Conservation (phyloP, 1,139 yeast species). For the Suhomyces choctaworum region DNA sequence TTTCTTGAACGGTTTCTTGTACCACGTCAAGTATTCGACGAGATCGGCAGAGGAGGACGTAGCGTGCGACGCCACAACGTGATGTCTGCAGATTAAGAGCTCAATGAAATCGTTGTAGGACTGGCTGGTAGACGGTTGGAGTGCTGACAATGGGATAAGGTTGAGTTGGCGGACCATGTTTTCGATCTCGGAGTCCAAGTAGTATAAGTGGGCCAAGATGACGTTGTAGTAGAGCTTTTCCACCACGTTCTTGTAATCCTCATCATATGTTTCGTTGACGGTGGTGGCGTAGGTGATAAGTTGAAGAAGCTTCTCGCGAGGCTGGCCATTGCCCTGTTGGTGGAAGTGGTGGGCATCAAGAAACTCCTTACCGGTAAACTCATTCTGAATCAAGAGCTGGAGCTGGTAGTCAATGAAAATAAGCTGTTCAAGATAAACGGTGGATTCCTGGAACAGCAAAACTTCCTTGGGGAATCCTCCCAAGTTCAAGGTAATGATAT, state of each 20-base stretch:
- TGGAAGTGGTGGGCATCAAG: conserved; percentile 22
- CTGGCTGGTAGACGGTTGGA: conserved; percentile 7
- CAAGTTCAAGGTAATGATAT: conserved; percentile 24
- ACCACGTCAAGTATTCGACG: conserved; percentile 32
- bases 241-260: conserved; percentile 25
- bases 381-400: conserved; percentile 36
- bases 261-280: conserved; percentile 30
- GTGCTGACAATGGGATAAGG: conserved; percentile 9
- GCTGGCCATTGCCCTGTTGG: conserved; percentile 17
- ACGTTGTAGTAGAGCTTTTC: conserved; percentile 38
- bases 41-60: conserved; percentile 27
- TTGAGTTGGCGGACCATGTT: conserved; percentile 23
- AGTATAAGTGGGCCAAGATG: conserved; percentile 39
- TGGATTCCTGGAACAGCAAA: conserved; percentile 36
- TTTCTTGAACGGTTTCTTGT: conserved; percentile 31
- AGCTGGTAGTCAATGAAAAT: conserved; percentile 44
- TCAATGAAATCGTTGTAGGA: conserved; percentile 28
- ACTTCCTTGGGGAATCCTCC: conserved; percentile 45
- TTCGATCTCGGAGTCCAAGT: conserved; percentile 29
- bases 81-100: conserved; percentile 39
- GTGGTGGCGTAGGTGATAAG: conserved; percentile 33
- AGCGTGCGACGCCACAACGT: conserved; percentile 35
- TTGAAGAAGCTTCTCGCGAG: conserved; percentile 29
- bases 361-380: conserved; percentile 32
- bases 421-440: conserved; percentile 37